phyloP scores from a whole-genome alignment of 805 yeast genomes.

The Hanseniaspora lindneri region DNA sequence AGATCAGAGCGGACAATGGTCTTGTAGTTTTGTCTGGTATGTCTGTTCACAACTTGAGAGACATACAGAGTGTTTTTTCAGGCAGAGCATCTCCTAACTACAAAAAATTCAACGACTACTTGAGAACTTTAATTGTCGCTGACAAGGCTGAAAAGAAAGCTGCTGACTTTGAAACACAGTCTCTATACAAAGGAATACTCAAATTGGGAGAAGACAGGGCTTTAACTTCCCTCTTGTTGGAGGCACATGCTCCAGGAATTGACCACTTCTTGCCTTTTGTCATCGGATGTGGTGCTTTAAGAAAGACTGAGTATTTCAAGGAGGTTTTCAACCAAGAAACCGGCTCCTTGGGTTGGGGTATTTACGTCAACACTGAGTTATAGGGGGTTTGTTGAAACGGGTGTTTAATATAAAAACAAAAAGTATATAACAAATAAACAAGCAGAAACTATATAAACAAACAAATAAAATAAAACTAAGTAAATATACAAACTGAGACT shows the following conservation, averaged over 20 bases:
- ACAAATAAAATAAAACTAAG: neutral
- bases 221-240: constrained; percentile 30
- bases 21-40: constrained; percentile 58
- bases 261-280: constrained; percentile 64
- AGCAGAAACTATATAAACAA: no score
- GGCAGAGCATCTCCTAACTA: constrained; percentile 37
- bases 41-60: constrained; percentile 66
- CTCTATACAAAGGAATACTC: constrained; percentile 29
- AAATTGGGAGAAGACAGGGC: constrained; percentile 27
- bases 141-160: constrained; percentile 24
- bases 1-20: constrained; percentile 42
- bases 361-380: constrained; percentile 39
- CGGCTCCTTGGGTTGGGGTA: constrained; percentile 57
- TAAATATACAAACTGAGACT: no score
- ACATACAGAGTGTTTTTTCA: constrained; percentile 28
- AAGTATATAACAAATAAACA: neutral
- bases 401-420: neutral
- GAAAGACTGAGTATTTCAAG: constrained; percentile 28
- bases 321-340: constrained; percentile 37
- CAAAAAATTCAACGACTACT: constrained; percentile 38
- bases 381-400: no score
- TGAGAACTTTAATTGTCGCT: constrained; percentile 32
- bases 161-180: neutral
- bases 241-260: constrained; percentile 57
- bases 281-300: constrained; percentile 45